Conservation (phyloP, 2,329 filamentous ascomycete genomes). For the Pezicula radicicola region DNA sequence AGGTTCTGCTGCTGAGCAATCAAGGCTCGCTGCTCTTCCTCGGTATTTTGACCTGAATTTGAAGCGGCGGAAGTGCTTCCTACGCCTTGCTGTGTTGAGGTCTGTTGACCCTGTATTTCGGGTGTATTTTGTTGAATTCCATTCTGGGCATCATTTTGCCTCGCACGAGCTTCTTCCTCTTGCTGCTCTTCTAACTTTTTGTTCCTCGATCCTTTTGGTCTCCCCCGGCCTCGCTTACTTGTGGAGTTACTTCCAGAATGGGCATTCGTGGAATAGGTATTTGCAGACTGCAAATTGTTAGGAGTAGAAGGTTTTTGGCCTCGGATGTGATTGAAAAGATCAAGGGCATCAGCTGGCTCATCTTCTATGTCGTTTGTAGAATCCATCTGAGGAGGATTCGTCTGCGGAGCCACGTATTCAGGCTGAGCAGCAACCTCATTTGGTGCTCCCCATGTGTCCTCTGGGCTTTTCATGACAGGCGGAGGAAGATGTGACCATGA, state of each 20-base stretch:
- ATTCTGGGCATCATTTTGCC: conserved; percentile 4
- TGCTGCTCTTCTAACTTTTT: conserved; percentile 25
- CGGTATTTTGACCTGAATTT: not conserved
- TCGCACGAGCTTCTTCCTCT: conserved; percentile 4
- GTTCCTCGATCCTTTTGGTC: conserved; percentile 52
- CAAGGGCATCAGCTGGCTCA: not conserved
- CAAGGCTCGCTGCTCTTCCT: not conserved
- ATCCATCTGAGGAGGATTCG: not conserved
- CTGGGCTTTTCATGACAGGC: not conserved
- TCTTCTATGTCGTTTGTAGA: not conserved
- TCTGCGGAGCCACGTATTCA: not conserved
- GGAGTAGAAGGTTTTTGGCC: not conserved
- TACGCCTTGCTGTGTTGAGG: not conserved
- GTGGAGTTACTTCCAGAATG: conserved; percentile 4
- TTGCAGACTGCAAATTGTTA: not conserved
- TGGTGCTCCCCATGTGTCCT: not conserved
- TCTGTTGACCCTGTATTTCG: conserved; percentile 8
- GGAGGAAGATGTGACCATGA: not conserved
- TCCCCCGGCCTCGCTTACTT: conserved; percentile 31
- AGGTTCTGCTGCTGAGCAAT: not conserved
- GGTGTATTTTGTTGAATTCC: conserved; percentile 12
- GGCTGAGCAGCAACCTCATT: not conserved
- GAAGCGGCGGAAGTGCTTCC: not conserved
- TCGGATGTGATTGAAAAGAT: not conserved
- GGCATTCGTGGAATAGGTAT: not conserved